Percentiles rank a stretch among this genome's conserved stretches.
These are phyloP conservation scores for Dactylellina drechsleri DNA, from an alignment of 2,329 filamentous ascomycete genomes.

Conservation along the genomic window DNA sequence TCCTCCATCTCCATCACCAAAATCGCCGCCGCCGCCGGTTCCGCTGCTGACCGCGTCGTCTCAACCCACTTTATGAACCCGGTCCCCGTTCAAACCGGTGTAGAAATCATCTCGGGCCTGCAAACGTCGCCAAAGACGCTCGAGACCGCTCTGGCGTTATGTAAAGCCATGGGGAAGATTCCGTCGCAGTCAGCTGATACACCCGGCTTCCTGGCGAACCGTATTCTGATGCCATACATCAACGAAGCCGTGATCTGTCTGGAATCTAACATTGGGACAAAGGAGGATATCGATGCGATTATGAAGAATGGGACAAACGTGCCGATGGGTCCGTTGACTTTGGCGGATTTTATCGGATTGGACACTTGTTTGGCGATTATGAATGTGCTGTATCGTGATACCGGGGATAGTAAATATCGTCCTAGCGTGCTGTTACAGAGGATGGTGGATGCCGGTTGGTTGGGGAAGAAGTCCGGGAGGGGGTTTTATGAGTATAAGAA, in stretches of 20 bases:
- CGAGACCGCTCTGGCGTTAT: constrained; percentile 83
- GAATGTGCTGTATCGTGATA: constrained; percentile 90
- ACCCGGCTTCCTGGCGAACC: constrained; percentile 93
- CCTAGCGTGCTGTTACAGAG: constrained; percentile 86
- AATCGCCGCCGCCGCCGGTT: constrained; percentile 84
- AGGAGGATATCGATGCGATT: constrained; percentile 93
- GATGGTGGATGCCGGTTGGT: constrained; percentile 98
- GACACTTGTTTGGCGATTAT: constrained; percentile 98
- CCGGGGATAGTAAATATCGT: constrained; percentile 94
- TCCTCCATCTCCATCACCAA: constrained; percentile 98
- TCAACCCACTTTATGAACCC: constrained; percentile 99
- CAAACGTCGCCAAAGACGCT: constrained; percentile 88
- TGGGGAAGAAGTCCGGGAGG: constrained; percentile 96
- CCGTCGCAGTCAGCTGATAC: constrained; percentile 86
- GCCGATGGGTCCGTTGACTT: constrained; percentile 91
- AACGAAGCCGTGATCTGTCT: constrained; percentile 97
- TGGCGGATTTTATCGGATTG: constrained; percentile 96
- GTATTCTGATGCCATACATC: constrained; percentile 99
- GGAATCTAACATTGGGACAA: constrained; percentile 87
- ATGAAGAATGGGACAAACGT: constrained; percentile 99
- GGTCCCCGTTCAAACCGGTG: constrained; percentile 93
- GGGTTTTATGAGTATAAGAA: constrained; percentile 88
- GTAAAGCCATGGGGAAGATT: constrained; percentile 92
- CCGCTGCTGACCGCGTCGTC: constrained; percentile 81
- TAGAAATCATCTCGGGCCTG: constrained; percentile 94